Evolutionary conservation across 495 filamentous ascomycete species (phyloP).

Genomic region (Penicillium psychrofluorescens): DNA sequence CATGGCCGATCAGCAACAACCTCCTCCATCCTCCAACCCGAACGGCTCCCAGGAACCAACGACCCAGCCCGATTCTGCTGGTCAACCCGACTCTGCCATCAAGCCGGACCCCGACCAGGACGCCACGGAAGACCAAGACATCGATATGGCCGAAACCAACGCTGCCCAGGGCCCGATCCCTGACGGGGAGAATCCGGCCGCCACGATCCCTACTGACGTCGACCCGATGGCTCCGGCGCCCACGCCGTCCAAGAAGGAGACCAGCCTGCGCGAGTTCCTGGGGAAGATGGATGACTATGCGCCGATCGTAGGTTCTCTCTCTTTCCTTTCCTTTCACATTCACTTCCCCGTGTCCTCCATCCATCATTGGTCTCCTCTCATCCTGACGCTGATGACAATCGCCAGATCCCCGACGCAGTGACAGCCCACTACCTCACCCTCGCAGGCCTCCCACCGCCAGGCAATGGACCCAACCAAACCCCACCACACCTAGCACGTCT

Average conservation of each 20-base stretch:
- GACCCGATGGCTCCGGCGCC: constrained; percentile 29
- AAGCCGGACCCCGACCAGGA: constrained; percentile 29
- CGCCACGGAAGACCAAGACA: constrained; percentile 36
- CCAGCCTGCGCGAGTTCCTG: constrained; percentile 81
- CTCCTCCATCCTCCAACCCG: constrained; percentile 3
- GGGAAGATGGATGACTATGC: constrained; percentile 98
- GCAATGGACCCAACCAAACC: constrained; percentile 70
- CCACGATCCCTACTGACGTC: constrained; percentile 2
- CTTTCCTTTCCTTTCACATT: not conserved
- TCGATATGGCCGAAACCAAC: constrained; percentile 32
- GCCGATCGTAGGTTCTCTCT: constrained; percentile 65
- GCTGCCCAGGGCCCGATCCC: constrained; percentile 9
- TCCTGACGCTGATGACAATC: constrained; percentile 2
- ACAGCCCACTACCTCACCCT: constrained; percentile 97
- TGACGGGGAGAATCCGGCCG: constrained; percentile 1
- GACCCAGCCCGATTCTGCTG: constrained; percentile 4
- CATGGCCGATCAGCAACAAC: constrained; percentile 9
- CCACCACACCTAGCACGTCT: constrained; percentile 85
- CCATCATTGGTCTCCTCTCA: not conserved
- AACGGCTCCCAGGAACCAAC: constrained; percentile 7
- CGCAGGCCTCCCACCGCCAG: constrained; percentile 84
- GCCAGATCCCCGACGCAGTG: constrained; percentile 94
- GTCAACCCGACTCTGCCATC: constrained; percentile 12
- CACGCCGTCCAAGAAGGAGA: constrained; percentile 79
- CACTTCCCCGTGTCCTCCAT: not conserved